Conservation (phyloP, 805 yeast species). For the Cyberlindnera xylosilytica region DNA sequence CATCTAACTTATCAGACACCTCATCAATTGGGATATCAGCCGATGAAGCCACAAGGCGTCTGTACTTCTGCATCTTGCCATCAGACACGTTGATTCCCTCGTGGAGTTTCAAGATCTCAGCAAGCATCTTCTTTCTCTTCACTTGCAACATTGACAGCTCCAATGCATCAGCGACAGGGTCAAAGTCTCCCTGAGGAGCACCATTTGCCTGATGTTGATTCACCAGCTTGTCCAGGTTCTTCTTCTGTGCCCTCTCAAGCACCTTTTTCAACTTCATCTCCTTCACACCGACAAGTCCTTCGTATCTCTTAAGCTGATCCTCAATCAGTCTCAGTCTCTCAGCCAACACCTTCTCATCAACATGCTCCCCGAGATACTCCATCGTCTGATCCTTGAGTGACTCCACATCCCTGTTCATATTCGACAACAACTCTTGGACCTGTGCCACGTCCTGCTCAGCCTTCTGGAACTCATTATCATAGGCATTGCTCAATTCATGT, state of each 20-base stretch:
- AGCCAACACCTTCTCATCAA: conserved; percentile 14
- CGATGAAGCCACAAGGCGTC: conserved; percentile 64
- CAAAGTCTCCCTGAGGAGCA: neutral
- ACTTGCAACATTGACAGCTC: conserved; percentile 43
- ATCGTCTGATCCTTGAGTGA: conserved; percentile 25
- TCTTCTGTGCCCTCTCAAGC: conserved; percentile 31
- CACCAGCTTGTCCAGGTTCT: conserved; percentile 13
- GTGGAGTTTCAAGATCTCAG: conserved; percentile 31
- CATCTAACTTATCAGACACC: conserved; percentile 64
- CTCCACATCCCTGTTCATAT: conserved; percentile 40
- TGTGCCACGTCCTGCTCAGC: conserved; percentile 53
- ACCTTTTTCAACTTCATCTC: conserved; percentile 26
- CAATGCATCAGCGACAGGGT: conserved; percentile 23
- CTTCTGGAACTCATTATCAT: conserved; percentile 50
- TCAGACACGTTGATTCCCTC: conserved; percentile 34
- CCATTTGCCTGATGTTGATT: neutral
- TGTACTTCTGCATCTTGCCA: conserved; percentile 59
- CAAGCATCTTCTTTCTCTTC: conserved; percentile 34
- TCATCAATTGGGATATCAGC: conserved; percentile 66
- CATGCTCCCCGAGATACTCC: conserved; percentile 23
- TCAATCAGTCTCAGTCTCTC: conserved; percentile 11
- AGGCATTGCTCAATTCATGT: conserved; percentile 45
- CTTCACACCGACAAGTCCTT: conserved; percentile 19
- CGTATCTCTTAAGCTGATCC: conserved; percentile 23
- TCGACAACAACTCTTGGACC: conserved; percentile 40